Evolutionary conservation across 352 stramenopile genomes (phyloP), one percentile per base, ranked within the genome.

Genomic region (Aphanomyces euteiches): DNA sequence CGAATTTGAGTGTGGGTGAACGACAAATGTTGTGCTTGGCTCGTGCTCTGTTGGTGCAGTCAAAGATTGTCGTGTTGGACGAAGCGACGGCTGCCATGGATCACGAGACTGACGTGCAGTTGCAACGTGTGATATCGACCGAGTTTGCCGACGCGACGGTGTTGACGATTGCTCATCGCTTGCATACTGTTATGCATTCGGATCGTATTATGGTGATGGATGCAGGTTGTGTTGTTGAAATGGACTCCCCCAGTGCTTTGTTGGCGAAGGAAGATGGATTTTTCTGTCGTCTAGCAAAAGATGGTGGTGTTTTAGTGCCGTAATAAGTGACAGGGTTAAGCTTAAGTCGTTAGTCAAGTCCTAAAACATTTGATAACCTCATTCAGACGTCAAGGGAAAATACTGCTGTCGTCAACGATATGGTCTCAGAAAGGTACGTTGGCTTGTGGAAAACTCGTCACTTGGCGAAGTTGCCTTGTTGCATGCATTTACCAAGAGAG

Each of bases 181-280:
- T 98, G 19, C 83, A 98, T 69, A 98, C 95, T 7, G 93, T 98
- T 59, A 95, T 97, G 74, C 90, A 98, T 74, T 95, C 86, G 66
- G 93, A 98, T 76, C 74, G 75, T 7, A 83, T 98, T 37, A 68
- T 98, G 21, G 93, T 98, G 0, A 87, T 98, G 74, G 92, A 95
- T 64, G 59, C 84, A n/a, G 95, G 95, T 2, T 72, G 69, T 40
- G 78, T 83, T 19, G 83, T 79, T 8, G 88, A 97, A 68, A 87
- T 85, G 65, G 92, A 82, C 21, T 53, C 78, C 13, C 89, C 90
- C 5, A 21, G 47, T 5, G 74, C 87, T 7, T 72, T 97, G 15
- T 60, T 97, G 6, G 5, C 43, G 0, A 64, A 72, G 21, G 28
- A 37, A 21, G 47, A 50, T 50, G 43, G 47, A 28, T n/a, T 69